Evolutionary conservation across 176 grass and related monocot species (phyloP).

Genomic region (Miscanthus lutarioriparius): DNA sequence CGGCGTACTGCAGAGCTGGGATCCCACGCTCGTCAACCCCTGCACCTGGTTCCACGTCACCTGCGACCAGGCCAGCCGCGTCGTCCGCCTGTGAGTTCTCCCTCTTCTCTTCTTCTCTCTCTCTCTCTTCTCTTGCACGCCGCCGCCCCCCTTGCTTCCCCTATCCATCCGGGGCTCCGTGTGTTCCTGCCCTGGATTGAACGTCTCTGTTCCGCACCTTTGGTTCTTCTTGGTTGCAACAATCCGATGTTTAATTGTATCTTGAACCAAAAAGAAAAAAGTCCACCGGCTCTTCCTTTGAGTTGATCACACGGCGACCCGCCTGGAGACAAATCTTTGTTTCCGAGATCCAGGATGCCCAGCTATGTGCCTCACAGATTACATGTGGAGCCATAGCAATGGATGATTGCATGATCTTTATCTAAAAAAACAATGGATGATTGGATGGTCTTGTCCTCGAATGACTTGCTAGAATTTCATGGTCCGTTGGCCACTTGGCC

Average conservation of each 20-base stretch:
- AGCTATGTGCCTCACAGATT: neutral
- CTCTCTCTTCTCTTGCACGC: neutral
- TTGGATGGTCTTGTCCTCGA: neutral
- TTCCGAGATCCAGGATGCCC: neutral
- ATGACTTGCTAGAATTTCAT: neutral
- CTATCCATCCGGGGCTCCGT: neutral
- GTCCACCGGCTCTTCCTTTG: neutral
- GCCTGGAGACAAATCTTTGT: neutral
- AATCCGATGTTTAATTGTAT: neutral
- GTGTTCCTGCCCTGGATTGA: neutral
- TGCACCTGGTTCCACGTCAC: slow-evolving; percentile 99
- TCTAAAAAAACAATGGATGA: neutral
- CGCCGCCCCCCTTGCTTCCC: neutral
- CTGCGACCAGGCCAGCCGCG: slow-evolving; percentile 68
- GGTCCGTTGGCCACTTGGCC: neutral
- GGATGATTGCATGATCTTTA: no score
- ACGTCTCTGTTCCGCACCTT: neutral
- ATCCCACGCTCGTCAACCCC: slow-evolving; percentile 89
- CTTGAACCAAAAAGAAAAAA: neutral
- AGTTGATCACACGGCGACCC: neutral
- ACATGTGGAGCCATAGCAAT: neutral
- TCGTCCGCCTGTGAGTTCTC: slow-evolving; percentile 71
- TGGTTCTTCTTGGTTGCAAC: neutral
- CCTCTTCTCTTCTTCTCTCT: neutral
- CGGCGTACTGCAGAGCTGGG: slow-evolving; percentile 97